A percentile compares a stretch with the other conserved stretches of the same genome.
These are phyloP conservation scores for Lunularia cruciata DNA, from an alignment of 225 moss, liverwort and hornwort genomes.

Conservation along the genomic window DNA sequence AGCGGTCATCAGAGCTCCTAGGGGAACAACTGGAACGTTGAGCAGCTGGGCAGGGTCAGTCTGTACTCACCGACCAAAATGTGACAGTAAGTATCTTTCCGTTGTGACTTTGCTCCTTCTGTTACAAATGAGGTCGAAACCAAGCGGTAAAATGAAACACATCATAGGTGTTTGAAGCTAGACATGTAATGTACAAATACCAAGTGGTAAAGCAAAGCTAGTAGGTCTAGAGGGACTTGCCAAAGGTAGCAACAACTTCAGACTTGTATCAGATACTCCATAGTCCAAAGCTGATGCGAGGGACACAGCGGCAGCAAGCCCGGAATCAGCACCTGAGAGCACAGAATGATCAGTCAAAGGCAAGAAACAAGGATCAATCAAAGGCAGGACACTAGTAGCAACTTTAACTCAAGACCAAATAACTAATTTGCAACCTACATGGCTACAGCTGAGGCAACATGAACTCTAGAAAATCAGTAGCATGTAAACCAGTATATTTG, in stretches of 20 bases:
- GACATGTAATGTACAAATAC: background rate
- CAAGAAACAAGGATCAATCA: background rate
- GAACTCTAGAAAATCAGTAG: background rate
- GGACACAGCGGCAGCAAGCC: conserved; percentile 83
- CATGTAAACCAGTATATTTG: background rate
- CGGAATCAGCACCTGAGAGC: conserved; percentile 65
- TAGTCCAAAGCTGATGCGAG: conserved; percentile 90
- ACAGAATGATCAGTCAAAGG: background rate
- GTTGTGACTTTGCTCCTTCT: no score
- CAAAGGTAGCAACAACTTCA: conserved; percentile 84
- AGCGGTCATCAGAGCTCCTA: conserved; percentile 86
- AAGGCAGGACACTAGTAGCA: background rate
- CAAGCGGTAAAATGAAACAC: no score
- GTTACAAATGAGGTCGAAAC: no score
- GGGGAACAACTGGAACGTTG: conserved; percentile 84
- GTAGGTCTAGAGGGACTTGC: conserved; percentile 37
- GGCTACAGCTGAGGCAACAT: background rate
- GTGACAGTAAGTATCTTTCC: no score
- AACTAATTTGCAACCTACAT: no score
- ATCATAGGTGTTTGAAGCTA: no score
- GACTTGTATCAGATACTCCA: conserved; percentile 72
- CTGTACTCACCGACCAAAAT: conserved; percentile 46
- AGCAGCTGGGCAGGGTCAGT: conserved; percentile 81
- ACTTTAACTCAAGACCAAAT: no score
- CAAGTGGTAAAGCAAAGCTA: background rate